Evolutionary conservation across 352 stramenopile genomes (phyloP).

Genomic region (Phytophthora ohioensis): DNA sequence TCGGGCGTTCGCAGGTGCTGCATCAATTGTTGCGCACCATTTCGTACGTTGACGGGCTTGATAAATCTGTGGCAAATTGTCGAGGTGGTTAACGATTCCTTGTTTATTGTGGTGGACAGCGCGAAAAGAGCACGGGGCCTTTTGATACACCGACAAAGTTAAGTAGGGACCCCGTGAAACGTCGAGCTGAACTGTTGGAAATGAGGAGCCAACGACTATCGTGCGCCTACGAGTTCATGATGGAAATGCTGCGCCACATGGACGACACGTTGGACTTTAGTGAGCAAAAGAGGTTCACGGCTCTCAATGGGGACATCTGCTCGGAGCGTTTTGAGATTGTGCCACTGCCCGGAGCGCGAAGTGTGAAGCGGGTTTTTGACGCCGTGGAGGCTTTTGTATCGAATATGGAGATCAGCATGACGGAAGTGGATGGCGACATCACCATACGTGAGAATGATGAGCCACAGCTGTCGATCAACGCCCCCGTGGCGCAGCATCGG

Average conservation of each 20-base stretch:
- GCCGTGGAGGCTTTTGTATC: slow-evolving; percentile 40
- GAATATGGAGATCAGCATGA: slow-evolving; percentile 55
- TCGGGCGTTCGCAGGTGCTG: slow-evolving; percentile 28
- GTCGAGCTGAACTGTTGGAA: slow-evolving; percentile 20
- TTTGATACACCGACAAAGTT: slow-evolving; percentile 38
- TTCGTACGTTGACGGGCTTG: slow-evolving; percentile 28
- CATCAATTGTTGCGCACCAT: slow-evolving; percentile 37
- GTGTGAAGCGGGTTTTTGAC: slow-evolving; percentile 48
- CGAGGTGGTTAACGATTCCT: neutral
- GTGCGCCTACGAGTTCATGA: slow-evolving; percentile 50
- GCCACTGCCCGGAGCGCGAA: slow-evolving; percentile 29
- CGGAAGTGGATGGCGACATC: slow-evolving; percentile 47
- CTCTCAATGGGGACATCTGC: slow-evolving; percentile 47
- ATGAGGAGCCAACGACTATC: slow-evolving; percentile 47
- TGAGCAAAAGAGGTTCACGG: slow-evolving; percentile 51
- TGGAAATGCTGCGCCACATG: slow-evolving; percentile 44
- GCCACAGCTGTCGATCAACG: slow-evolving; percentile 15
- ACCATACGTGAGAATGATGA: slow-evolving; percentile 53
- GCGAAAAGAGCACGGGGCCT: slow-evolving; percentile 28
- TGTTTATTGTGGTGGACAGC: slow-evolving; percentile 5
- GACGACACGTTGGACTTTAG: slow-evolving; percentile 44
- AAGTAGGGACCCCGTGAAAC: slow-evolving; percentile 29
- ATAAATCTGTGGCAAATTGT: neutral
- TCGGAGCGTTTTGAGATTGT: slow-evolving; percentile 51
- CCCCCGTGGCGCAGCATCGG: slow-evolving; percentile 34